Evolutionary conservation across 768 basidiomycete species (phyloP).

Genomic region (Infundibulicybe gibba): DNA sequence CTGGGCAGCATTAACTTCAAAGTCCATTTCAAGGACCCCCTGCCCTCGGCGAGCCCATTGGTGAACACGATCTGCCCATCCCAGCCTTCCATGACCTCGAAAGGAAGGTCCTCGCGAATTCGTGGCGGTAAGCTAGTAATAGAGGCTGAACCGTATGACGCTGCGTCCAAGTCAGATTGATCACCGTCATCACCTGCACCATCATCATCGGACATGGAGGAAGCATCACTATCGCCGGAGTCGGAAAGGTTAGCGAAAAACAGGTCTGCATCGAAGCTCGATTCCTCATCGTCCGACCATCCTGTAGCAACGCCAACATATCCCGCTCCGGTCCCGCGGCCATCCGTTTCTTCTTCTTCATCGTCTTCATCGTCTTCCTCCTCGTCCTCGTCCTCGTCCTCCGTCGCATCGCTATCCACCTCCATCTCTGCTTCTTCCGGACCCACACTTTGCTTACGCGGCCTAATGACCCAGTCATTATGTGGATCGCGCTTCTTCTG

Average conservation of each 20-base stretch:
- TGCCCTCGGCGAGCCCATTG: conserved; percentile 56
- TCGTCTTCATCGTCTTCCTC: conserved; percentile 38
- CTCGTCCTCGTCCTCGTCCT: conserved; percentile 56
- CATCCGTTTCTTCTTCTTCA: conserved; percentile 45
- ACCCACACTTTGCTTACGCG: conserved; percentile 69
- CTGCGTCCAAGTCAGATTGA: conserved; percentile 37
- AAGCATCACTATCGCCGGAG: conserved; percentile 33
- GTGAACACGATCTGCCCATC: conserved; percentile 75
- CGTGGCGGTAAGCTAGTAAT: conserved; percentile 23
- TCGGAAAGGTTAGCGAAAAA: conserved; percentile 81
- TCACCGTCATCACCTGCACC: conserved; percentile 41
- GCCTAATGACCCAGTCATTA: conserved; percentile 66
- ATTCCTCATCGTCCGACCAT: conserved; percentile 80
- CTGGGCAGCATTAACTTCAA: conserved; percentile 58
- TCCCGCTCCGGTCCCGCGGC: conserved; percentile 22
- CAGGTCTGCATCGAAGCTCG: conserved; percentile 76
- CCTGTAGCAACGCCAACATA: conserved; percentile 69
- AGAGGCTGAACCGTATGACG: conserved; percentile 20
- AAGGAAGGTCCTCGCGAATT: conserved; percentile 38
- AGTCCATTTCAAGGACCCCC: conserved; percentile 65
- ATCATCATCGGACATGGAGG: conserved; percentile 19
- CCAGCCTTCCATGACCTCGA: conserved; percentile 71
- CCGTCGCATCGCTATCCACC: conserved; percentile 55
- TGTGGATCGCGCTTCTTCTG: conserved; percentile 35
- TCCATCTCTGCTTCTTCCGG: conserved; percentile 63